A percentile compares a stretch with the other conserved stretches of the same genome.
Evolutionary conservation across 441 rosid species (phyloP).

Genomic region (Pelargonium cotyledonis): DNA sequence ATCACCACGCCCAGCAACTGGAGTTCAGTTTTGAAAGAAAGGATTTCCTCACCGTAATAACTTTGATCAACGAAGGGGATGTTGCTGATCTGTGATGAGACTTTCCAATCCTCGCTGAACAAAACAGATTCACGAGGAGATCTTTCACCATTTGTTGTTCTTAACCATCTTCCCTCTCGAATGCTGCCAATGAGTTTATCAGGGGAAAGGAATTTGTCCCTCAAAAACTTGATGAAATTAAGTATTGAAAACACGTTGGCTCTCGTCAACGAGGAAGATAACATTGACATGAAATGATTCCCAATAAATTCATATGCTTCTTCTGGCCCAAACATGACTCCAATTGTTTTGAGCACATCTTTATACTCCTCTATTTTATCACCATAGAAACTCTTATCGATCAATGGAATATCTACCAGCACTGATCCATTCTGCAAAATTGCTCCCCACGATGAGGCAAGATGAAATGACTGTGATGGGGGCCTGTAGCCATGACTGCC

Average conservation of each 20-base stretch:
- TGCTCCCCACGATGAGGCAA: constrained; percentile 43
- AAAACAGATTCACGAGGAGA: constrained; percentile 51
- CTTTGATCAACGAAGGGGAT: constrained; percentile 44
- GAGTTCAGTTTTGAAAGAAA: constrained; percentile 39
- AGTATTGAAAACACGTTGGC: constrained; percentile 41
- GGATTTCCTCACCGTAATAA: constrained; percentile 37
- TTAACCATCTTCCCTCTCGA: constrained; percentile 38
- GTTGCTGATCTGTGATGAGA: constrained; percentile 43
- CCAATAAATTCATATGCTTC: constrained; percentile 53
- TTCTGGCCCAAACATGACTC: constrained; percentile 47
- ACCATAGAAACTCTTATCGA: constrained; percentile 53
- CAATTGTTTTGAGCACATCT: constrained; percentile 44
- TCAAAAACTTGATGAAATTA: constrained; percentile 45
- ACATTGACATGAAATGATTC: constrained; percentile 43
- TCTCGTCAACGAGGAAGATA: constrained; percentile 30
- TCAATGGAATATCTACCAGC: constrained; percentile 60
- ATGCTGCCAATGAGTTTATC: constrained; percentile 36
- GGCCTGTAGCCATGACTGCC: constrained; percentile 38
- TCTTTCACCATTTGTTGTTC: constrained; percentile 32
- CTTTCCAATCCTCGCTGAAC: constrained; percentile 39
- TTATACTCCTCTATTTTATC: constrained; percentile 26
- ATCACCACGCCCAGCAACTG: constrained; percentile 47
- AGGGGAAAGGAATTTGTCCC: constrained; percentile 31
- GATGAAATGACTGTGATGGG: constrained; percentile 56
- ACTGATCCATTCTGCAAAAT: constrained; percentile 43